Conservation (phyloP, 257 asterid species). For the Anisodus tanguticus region DNA sequence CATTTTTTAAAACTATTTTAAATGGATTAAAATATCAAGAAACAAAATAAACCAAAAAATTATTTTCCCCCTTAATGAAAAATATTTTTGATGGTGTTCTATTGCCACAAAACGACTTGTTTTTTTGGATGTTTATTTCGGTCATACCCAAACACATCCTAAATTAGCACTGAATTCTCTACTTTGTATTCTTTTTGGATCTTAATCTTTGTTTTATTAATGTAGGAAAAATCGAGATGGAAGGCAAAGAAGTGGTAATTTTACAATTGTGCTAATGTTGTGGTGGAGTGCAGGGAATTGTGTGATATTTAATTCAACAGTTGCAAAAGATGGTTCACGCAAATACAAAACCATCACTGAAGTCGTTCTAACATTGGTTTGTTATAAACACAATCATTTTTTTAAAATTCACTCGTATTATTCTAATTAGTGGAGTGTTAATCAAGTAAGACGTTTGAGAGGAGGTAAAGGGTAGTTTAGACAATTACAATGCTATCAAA, state of each 20-base stretch:
- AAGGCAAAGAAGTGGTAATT: not conserved
- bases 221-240: not conserved
- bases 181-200: not conserved
- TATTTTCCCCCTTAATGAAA: not conserved
- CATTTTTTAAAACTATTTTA: too few relatives aligned
- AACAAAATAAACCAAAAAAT: too few relatives aligned
- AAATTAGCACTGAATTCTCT: not conserved
- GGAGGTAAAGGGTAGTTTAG: not conserved
- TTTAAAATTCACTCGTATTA: not conserved
- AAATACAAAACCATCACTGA: not conserved
- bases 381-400: too few relatives aligned
- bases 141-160: not conserved
- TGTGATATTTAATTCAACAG: not conserved
- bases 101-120: not conserved
- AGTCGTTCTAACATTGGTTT: not conserved
- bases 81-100: not conserved
- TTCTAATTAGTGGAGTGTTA: not conserved
- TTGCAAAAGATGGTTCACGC: conserved; percentile 22
- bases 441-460: too few relatives aligned
- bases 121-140: not conserved
- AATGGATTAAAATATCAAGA: too few relatives aligned
- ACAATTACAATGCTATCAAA: not conserved
- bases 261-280: not conserved
- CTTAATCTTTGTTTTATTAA: not conserved
- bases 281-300: not conserved